Percentiles rank a stretch among this genome's conserved stretches.
Conservation (phyloP, 1,284 basidiomycete genomes). For the Ceratobasidium sp. region DNA sequence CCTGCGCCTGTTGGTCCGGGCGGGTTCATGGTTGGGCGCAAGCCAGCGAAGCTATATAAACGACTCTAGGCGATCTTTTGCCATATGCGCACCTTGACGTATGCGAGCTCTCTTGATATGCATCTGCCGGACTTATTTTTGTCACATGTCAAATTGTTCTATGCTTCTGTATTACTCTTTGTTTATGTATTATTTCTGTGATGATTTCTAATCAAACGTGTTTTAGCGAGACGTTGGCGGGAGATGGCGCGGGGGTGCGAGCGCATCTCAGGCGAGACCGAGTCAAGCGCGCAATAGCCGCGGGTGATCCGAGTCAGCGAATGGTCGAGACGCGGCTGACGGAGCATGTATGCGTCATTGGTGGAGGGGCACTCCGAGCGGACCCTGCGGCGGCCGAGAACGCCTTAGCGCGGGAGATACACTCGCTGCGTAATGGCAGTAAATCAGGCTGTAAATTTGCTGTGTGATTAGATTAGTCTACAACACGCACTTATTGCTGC, state of each 20-base stretch:
- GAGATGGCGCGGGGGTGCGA: not conserved
- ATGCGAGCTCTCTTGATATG: no score
- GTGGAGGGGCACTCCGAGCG: not conserved
- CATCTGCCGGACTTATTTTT: no score
- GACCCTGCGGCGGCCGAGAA: conserved; percentile 1
- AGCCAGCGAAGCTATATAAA: conserved; percentile 19
- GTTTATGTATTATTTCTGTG: not conserved
- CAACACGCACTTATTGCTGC: no score
- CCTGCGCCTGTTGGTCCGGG: not conserved
- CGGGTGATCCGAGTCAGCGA: not conserved
- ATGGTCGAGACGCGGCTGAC: not conserved
- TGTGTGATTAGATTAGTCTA: no score
- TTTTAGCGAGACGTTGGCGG: not conserved
- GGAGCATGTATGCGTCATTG: not conserved
- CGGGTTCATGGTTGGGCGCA: not conserved
- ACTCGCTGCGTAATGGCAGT: no score
- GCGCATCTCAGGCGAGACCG: not conserved
- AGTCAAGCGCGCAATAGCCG: not conserved
- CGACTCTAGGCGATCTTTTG: not conserved
- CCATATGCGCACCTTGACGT: not conserved
- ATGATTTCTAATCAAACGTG: not conserved
- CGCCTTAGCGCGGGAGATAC: no score
- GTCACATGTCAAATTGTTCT: not conserved
- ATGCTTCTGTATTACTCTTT: not conserved
- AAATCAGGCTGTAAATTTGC: no score